Conservation (phyloP, 768 basidiomycete species). For the Agaricus bisporus region DNA sequence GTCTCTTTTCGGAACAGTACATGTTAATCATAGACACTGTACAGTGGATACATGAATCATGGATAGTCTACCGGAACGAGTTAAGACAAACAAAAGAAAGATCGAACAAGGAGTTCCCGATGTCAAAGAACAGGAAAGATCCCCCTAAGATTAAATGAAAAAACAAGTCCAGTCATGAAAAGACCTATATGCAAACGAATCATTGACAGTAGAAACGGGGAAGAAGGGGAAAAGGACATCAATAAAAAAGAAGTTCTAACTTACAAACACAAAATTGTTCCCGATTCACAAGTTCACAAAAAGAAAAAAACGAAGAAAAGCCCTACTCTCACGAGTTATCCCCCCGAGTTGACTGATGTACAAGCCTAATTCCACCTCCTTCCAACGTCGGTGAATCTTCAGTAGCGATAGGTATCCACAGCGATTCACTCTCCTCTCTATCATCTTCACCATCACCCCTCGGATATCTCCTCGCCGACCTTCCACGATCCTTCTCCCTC, state of each 20-base stretch:
- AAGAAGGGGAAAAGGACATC: too few species aligned
- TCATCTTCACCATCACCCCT: slow-evolving; percentile 48
- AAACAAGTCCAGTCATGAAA: too few species aligned
- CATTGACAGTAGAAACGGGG: too few species aligned
- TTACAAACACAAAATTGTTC: too few species aligned
- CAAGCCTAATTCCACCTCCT: slow-evolving; percentile 33
- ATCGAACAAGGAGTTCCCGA: too few species aligned
- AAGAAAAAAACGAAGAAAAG: not conserved
- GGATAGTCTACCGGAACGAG: not conserved
- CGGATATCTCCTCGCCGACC: slow-evolving; percentile 41
- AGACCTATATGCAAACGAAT: too few species aligned
- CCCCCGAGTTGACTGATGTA: slow-evolving; percentile 17
- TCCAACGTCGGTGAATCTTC: slow-evolving; percentile 14
- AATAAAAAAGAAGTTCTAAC: too few species aligned
- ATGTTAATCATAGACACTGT: too few species aligned
- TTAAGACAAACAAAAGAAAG: not conserved
- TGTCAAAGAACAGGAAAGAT: too few species aligned
- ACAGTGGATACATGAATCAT: too few species aligned
- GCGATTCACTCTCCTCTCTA: slow-evolving; percentile 51
- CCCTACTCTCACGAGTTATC: not conserved
- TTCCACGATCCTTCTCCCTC: slow-evolving; percentile 30
- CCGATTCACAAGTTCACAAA: not conserved
- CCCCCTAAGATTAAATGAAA: too few species aligned
- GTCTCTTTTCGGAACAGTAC: too few species aligned
- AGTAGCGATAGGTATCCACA: slow-evolving; percentile 35